Percentiles rank a stretch among this genome's conserved stretches.
These are phyloP conservation scores for Sporothrix curviconia DNA, from an alignment of 2,329 filamentous ascomycete species.

Conservation along the genomic window DNA sequence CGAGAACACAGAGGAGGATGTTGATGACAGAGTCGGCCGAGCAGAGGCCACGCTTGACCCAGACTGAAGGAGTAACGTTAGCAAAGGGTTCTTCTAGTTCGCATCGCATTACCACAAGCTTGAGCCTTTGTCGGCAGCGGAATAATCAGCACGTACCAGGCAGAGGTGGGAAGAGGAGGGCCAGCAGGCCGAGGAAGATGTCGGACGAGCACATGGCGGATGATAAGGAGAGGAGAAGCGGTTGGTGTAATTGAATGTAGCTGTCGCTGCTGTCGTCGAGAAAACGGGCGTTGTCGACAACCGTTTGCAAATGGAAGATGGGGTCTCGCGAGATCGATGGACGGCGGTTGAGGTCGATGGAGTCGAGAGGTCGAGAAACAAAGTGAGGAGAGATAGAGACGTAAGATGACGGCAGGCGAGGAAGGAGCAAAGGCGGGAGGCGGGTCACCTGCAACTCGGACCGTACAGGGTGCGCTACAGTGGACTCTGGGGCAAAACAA, in stretches of 20 bases:
- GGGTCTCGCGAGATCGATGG: neutral
- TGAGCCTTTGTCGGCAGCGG: neutral
- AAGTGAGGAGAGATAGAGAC: neutral
- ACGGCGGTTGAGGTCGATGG: neutral
- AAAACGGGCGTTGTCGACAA: too few relatives aligned
- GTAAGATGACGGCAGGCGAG: constrained; percentile 1
- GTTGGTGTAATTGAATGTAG: neutral
- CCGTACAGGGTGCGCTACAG: too few relatives aligned
- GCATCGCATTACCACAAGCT: too few relatives aligned
- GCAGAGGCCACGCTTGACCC: constrained; percentile 94
- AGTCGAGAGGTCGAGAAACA: neutral
- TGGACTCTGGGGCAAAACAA: too few relatives aligned
- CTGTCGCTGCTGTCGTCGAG: neutral
- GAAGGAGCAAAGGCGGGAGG: neutral
- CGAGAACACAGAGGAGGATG: constrained; percentile 76
- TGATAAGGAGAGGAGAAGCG: neutral
- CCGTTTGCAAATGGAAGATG: neutral
- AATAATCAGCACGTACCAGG: constrained; percentile 44
- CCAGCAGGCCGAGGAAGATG: constrained; percentile 57
- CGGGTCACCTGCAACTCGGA: too few relatives aligned
- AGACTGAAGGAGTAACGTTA: constrained; percentile 55
- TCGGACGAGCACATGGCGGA: constrained; percentile 49
- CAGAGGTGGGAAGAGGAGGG: constrained; percentile 59
- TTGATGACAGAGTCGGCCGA: constrained; percentile 91
- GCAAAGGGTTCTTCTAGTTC: too few relatives aligned